Conservation (phyloP, 2,329 filamentous ascomycete species). For the Rutstroemia sydowiana region DNA sequence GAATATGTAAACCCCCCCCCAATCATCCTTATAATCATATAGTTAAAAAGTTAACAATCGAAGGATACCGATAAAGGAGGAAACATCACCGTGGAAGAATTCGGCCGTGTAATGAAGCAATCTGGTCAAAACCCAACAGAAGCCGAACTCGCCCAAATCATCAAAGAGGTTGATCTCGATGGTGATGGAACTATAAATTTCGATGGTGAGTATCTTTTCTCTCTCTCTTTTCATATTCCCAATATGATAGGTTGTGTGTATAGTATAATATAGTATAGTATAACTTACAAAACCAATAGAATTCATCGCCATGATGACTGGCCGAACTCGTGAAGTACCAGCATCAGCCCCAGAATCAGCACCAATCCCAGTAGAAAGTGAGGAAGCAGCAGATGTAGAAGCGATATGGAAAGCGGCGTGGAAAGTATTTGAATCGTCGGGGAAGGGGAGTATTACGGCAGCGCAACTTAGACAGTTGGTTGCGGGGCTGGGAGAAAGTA, state of each 20-base stretch:
- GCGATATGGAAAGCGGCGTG: constrained; percentile 31
- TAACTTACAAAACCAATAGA: constrained; percentile 23
- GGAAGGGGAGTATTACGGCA: constrained; percentile 31
- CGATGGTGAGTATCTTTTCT: constrained; percentile 37
- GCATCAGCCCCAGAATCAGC: background rate
- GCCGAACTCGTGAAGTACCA: constrained; percentile 24
- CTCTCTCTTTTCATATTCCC: background rate
- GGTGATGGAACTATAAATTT: constrained; percentile 60
- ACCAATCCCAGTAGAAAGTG: background rate
- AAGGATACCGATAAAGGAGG: constrained; percentile 12
- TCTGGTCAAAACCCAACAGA: constrained; percentile 3
- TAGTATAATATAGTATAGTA: background rate
- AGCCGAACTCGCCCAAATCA: constrained; percentile 54
- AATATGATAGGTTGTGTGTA: too few species aligned
- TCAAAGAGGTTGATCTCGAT: constrained; percentile 59
- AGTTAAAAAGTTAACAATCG: background rate
- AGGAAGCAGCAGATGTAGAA: constrained; percentile 17
- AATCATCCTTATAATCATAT: background rate
- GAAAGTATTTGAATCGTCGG: constrained; percentile 31
- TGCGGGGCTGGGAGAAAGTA: constrained; percentile 28
- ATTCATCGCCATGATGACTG: constrained; percentile 38
- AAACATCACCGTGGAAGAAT: constrained; percentile 11
- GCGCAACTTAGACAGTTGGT: constrained; percentile 32
- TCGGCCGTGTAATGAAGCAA: constrained; percentile 11
- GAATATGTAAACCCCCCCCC: constrained; percentile 3